These are phyloP conservation scores for Agastache rugosa DNA, from an alignment of 257 asterid genomes.

Conservation along the genomic window DNA sequence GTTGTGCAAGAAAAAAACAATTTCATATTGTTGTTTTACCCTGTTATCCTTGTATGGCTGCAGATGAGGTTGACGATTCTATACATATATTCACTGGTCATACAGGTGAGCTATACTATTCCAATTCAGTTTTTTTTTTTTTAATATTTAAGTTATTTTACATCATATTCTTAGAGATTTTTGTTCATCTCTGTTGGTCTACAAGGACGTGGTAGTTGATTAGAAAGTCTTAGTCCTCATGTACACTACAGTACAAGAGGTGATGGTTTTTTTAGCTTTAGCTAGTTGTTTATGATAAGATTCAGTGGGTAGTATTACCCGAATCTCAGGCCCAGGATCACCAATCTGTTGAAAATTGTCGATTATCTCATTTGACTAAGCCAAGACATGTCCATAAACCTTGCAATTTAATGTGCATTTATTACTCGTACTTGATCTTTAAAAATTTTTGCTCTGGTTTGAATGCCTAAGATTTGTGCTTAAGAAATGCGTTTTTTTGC, in stretches of 20 bases:
- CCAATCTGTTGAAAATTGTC: not conserved
- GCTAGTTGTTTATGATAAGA: not conserved
- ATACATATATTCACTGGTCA: conserved; percentile 89
- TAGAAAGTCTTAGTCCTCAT: conserved; percentile 12
- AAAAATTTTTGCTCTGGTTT: conserved; percentile 9
- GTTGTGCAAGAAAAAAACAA: not conserved
- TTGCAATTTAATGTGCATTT: not conserved
- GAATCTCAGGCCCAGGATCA: conserved; percentile 3
- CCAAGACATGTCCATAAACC: conserved; percentile 4
- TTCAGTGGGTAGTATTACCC: not conserved
- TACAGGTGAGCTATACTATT: conserved; percentile 52
- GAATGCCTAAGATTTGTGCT: not conserved
- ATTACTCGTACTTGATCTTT: not conserved
- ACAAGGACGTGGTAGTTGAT: not conserved
- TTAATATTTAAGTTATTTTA: conserved; percentile 13
- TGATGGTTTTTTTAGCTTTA: not conserved
- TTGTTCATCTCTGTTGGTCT: conserved; percentile 12
- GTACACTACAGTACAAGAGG: not conserved
- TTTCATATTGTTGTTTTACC: conserved; percentile 27
- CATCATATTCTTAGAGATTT: not conserved
- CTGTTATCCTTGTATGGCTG: conserved; percentile 42
- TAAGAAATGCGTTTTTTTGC: conserved; percentile 28
- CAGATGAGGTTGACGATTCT: conserved; percentile 87
- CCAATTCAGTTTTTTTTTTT: not conserved
- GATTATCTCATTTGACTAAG: conserved; percentile 9